Evolutionary conservation across 2,329 filamentous ascomycete genomes (phyloP).

Genomic region (Colletotrichum sp.): DNA sequence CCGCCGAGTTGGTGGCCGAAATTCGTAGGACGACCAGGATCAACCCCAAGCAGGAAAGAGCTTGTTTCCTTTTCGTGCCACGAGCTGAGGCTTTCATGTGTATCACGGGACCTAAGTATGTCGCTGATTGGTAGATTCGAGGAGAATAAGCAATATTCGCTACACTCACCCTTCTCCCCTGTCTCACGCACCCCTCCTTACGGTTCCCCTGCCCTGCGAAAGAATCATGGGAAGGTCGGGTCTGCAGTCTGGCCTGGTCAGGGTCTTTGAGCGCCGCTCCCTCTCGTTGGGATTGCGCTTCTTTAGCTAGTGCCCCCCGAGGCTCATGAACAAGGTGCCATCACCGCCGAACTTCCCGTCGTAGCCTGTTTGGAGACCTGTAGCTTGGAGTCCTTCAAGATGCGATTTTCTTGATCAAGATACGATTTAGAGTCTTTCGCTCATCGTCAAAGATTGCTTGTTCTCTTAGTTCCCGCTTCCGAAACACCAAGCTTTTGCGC

Average conservation of each 20-base stretch:
- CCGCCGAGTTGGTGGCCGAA: background rate
- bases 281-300: background rate
- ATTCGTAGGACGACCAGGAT: background rate
- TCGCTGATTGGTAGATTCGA: background rate
- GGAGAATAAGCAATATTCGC: background rate
- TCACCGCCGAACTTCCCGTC: background rate
- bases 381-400: background rate
- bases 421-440: background rate
- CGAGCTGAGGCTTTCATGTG: background rate
- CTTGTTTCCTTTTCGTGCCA: constrained; percentile 3
- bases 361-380: background rate
- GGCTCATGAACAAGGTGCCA: background rate
- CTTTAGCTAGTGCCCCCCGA: background rate
- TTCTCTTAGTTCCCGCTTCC: background rate
- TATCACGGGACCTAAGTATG: background rate
- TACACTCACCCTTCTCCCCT: background rate
- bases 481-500: background rate
- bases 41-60: background rate
- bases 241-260: background rate
- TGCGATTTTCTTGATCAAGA: background rate
- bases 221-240: background rate
- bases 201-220: background rate
- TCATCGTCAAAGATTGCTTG: background rate
- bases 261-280: background rate
- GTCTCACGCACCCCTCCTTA: background rate